Percentiles rank a stretch among this genome's conserved stretches.
Evolutionary conservation across 768 basidiomycete species (phyloP).

Genomic region (Boletus subparvulus): DNA sequence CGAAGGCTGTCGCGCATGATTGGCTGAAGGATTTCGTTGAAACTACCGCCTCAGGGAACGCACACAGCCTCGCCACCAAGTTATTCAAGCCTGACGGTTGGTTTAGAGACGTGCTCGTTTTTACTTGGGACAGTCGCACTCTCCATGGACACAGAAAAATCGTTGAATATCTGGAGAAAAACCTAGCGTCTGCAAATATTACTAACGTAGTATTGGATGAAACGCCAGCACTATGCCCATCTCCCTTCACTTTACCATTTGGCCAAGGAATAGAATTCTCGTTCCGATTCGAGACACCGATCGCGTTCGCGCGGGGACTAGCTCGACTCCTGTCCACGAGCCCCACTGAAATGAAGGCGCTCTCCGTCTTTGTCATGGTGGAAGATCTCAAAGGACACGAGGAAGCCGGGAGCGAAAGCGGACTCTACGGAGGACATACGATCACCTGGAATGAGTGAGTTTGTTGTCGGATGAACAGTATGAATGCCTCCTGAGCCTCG

Average conservation of each 20-base stretch:
- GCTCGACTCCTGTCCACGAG: not conserved
- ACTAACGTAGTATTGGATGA: constrained; percentile 2
- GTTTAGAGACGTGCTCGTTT: constrained; percentile 4
- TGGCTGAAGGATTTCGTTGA: constrained; percentile 2
- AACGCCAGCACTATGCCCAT: not conserved
- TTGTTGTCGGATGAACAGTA: not conserved
- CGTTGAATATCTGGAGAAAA: not conserved
- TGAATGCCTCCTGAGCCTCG: not conserved
- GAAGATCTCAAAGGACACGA: constrained; percentile 1
- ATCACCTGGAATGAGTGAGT: constrained; percentile 4
- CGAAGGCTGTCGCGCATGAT: not conserved
- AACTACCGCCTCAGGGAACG: not conserved
- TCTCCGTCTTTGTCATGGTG: constrained; percentile 4
- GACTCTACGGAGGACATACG: constrained; percentile 4
- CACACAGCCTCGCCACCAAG: not conserved
- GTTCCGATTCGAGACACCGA: constrained; percentile 6
- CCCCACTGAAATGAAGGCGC: not conserved
- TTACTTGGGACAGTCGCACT: constrained; percentile 2
- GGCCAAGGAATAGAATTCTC: constrained; percentile 4
- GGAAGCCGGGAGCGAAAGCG: not conserved
- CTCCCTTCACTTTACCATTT: not conserved
- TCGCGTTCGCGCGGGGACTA: not conserved
- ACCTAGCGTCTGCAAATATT: not conserved
- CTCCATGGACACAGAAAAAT: constrained; percentile 3
- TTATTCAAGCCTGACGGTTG: constrained; percentile 1